Conservation (phyloP, 2,329 filamentous ascomycete genomes). For the Falciphora oryzae region DNA sequence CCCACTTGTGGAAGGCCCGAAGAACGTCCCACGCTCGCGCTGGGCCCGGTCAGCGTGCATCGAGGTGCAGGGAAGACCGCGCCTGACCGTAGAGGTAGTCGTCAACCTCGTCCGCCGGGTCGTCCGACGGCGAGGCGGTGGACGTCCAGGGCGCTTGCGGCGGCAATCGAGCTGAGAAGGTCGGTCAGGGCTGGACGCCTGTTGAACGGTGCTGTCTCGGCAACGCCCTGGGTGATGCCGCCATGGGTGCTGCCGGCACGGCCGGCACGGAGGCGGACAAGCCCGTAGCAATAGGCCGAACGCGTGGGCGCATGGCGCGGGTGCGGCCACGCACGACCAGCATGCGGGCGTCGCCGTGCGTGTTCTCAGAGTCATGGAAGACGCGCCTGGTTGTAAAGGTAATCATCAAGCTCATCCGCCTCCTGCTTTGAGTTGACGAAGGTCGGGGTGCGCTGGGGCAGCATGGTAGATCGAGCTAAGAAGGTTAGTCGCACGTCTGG, state of each 20-base stretch:
- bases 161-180: conserved; percentile 61
- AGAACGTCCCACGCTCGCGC: conserved; percentile 82
- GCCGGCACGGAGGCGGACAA: conserved; percentile 75
- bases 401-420: too few species aligned
- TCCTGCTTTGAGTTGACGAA: too few species aligned
- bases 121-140: conserved; percentile 81
- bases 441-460: too few species aligned
- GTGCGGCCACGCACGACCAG: too few species aligned
- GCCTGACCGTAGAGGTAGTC: conserved; percentile 78
- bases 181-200: conserved; percentile 71
- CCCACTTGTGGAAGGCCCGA: conserved; percentile 73
- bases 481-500: too few species aligned
- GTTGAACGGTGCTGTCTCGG: conserved; percentile 56
- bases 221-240: conserved; percentile 75
- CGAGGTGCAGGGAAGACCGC: conserved; percentile 67
- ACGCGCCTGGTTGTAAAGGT: too few species aligned
- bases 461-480: too few species aligned
- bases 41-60: conserved; percentile 87
- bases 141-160: conserved; percentile 59
- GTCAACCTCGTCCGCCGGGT: conserved; percentile 69
- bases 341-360: too few species aligned
- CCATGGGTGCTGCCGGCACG: conserved; percentile 75
- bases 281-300: too few species aligned
- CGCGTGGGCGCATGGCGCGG: too few species aligned
- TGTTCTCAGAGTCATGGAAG: too few species aligned